Evolutionary conservation across 805 yeast genomes (phyloP).

Genomic region (Saccharomycopsis javanensis): DNA sequence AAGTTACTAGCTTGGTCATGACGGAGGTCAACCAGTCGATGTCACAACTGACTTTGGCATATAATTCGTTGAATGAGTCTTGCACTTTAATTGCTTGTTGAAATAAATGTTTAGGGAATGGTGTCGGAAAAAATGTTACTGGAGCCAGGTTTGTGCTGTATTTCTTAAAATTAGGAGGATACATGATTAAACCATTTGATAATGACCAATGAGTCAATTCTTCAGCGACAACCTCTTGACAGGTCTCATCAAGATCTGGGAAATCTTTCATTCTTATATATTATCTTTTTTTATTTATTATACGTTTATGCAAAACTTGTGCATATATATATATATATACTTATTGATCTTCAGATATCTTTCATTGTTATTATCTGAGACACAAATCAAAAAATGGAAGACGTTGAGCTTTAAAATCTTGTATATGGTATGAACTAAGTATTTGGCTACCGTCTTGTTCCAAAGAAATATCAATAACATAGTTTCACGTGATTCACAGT

Average conservation of each 20-base stretch:
- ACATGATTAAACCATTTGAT: slow-evolving; percentile 74
- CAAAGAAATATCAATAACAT: background rate
- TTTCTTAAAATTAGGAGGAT: slow-evolving; percentile 46
- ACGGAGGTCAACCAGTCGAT: slow-evolving; percentile 54
- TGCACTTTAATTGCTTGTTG: slow-evolving; percentile 60
- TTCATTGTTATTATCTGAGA: no score
- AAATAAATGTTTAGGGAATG: slow-evolving; percentile 63
- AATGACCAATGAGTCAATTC: slow-evolving; percentile 65
- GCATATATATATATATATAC: no score
- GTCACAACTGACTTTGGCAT: slow-evolving; percentile 48
- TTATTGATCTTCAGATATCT: no score
- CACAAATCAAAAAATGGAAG: no score
- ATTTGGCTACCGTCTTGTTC: no score
- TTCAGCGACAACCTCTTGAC: slow-evolving; percentile 29
- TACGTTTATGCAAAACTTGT: background rate
- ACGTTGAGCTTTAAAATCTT: no score
- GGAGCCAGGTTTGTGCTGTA: slow-evolving; percentile 61
- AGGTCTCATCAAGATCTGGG: background rate
- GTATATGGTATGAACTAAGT: no score
- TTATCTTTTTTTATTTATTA: background rate
- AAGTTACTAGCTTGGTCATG: slow-evolving; percentile 42
- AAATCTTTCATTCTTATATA: slow-evolving; percentile 5
- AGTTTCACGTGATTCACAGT: background rate
- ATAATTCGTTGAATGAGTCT: slow-evolving; percentile 58
- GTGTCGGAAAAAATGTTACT: slow-evolving; percentile 83